Percentiles rank a stretch among this genome's conserved stretches.
phyloP scores from a whole-genome alignment of 1,139 yeast genomes.

The Trichomonascaceae sp. region DNA sequence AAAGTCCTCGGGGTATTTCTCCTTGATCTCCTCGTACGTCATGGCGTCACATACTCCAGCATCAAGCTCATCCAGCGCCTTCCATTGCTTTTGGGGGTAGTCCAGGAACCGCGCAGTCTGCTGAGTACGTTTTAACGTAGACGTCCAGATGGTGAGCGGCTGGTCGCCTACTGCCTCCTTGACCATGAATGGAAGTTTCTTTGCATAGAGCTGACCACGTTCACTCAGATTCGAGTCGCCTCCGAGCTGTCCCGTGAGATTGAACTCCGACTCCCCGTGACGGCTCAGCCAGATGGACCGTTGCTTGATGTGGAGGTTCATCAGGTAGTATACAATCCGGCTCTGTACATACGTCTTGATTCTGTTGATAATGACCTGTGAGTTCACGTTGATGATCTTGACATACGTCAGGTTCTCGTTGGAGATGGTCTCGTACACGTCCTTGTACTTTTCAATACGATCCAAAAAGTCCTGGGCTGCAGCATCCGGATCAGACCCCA shows the following conservation, averaged over 20 bases:
- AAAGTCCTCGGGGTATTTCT: slow-evolving; percentile 82
- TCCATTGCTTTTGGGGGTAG: slow-evolving; percentile 82
- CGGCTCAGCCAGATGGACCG: slow-evolving; percentile 86
- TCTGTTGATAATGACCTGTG: slow-evolving; percentile 76
- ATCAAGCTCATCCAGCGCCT: slow-evolving; percentile 91
- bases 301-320: slow-evolving; percentile 90
- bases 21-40: slow-evolving; percentile 79
- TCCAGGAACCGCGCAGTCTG: slow-evolving; percentile 82
- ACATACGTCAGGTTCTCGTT: slow-evolving; percentile 70
- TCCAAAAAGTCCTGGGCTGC: slow-evolving; percentile 62
- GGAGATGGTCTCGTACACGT: slow-evolving; percentile 50
- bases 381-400: slow-evolving; percentile 73
- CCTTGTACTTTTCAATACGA: slow-evolving; percentile 62
- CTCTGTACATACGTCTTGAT: slow-evolving; percentile 84
- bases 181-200: slow-evolving; percentile 68
- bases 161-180: slow-evolving; percentile 62
- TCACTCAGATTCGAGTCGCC: slow-evolving; percentile 85
- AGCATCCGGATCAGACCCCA: slow-evolving; percentile 53
- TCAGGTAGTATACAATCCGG: slow-evolving; percentile 85
- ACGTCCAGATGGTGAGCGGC: slow-evolving; percentile 88
- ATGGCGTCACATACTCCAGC: slow-evolving; percentile 97
- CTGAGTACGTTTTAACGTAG: slow-evolving; percentile 82
- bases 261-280: slow-evolving; percentile 90
- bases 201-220: slow-evolving; percentile 78
- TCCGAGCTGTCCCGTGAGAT: slow-evolving; percentile 88